Evolutionary conservation across 179 eudicot genomes (phyloP), one percentile per base, ranked within the genome.

Genomic region (Beta lomatogona): DNA sequence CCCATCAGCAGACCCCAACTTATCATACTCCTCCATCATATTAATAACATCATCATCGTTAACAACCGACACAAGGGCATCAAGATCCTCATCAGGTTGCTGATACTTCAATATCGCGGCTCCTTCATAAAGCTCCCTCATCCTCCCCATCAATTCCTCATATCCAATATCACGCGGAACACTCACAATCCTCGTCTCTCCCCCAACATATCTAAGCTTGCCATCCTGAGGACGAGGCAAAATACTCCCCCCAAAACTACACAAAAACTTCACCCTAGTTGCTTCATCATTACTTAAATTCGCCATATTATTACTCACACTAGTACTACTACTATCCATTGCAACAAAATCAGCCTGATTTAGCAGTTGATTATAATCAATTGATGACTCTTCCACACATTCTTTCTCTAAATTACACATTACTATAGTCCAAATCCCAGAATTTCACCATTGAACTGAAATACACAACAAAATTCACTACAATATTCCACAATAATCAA

Each of bases 11-110:
- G 92, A 89, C 54, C 93, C 97, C 84, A 92, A 86, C 86, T 95
- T 95, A 88, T 94, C 98, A 83, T 95, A 95, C 90, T 95, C 99
- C 85, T 95, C 99, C 99, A 95, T 95, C 99, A 95, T 95, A 80
- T 95, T 94, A 13, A 76, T 85, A 68, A 95, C 98, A 84, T 95
- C 99, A 82, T 95, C 98, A 83, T 94, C 94, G 81, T 94, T 91
- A 31, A 94, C 98, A 59, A 95, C 99, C 1, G 98, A 95, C 1
- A 95, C 99, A 55, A 95, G 94, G 19, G 99, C 97, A 86, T 95
- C 99, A 44, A 95, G 94, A 86, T 95, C 99, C 90, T 95, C 99
- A 79, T 94, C 97, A 4, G 99, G 99, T 82, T 94, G 98, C 92
- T 95, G 98, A 86, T 95, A 95, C 86, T 95, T 94, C 84, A 95